Evolutionary conservation across 1,284 basidiomycete species (phyloP), one percentile per base, ranked within the genome.

Genomic region (Naganishia sp.): DNA sequence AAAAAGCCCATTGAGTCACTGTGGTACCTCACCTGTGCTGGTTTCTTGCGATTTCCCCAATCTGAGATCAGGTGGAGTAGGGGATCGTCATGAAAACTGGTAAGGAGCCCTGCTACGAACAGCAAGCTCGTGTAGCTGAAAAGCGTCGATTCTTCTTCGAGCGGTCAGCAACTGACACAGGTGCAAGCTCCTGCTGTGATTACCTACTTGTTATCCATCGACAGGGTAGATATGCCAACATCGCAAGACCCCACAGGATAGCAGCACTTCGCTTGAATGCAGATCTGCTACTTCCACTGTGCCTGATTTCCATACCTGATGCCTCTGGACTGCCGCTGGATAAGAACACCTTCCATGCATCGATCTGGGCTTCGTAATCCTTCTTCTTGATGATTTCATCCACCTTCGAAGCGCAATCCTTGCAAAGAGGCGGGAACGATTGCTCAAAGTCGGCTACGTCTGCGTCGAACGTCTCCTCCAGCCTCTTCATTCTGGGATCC

Each of bases 301-400:
- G 48, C 25, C 48, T 11, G 25, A 36, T 21, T n/a, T 25, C 23
- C 5, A 23, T 18, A n/a, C 42, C 25, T 45, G 18, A 3, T 11
- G 13, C 11, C 23, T 44, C 42, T 3, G 44, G 36, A 25, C 33
- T 44, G 11, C 25, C 55, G 16, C 53, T n/a, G 5, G 42, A 44
- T 13, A 64, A 21, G 15, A 55, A 46, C 43, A 64, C 46, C 25
- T 54, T 64, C 61, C 61, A 64, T 13, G 52, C 61, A 23, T 45
- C 45, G 10, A 64, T 33, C 28, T 64, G 61, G 3, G 61, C 61
- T 16, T 55, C 53, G 39, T 64, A 64, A 42, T 64, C 61, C 52
- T 64, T 64, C 16, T 64, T 46, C 61, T 55, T 54, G 53, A 64
- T 54, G 7, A 64, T 46, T 18, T 64, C 61, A 7, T 64, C 61